Conservation (phyloP, 345 rosid species). For the Arabis hirsuta region DNA sequence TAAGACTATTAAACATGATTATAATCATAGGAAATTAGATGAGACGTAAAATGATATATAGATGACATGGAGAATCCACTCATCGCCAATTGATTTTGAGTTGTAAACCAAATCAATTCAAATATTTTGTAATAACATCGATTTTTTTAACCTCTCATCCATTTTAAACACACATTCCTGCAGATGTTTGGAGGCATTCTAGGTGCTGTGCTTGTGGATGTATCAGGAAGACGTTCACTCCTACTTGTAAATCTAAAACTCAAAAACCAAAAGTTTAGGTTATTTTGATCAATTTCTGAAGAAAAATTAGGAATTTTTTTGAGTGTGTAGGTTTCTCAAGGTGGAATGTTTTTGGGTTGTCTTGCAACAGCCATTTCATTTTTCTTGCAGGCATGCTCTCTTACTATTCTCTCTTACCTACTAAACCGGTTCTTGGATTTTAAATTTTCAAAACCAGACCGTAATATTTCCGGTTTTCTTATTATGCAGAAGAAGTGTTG, state of each 20-base stretch:
- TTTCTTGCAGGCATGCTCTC: slow-evolving; percentile 51
- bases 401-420: not conserved
- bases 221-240: slow-evolving; percentile 76
- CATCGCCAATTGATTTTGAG: too few species aligned
- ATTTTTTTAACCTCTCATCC: too few species aligned
- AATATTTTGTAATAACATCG: too few species aligned
- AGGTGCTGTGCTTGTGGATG: slow-evolving; percentile 70
- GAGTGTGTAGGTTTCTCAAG: slow-evolving; percentile 62
- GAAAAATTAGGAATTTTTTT: not conserved
- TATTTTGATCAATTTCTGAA: not conserved
- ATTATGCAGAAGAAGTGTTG: slow-evolving; percentile 51
- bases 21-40: not conserved
- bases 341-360: slow-evolving; percentile 82
- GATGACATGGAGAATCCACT: too few species aligned
- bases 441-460: not conserved
- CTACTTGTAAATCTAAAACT: slow-evolving; percentile 55
- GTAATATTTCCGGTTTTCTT: not conserved
- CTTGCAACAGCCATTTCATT: slow-evolving; percentile 62
- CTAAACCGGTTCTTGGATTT: not conserved
- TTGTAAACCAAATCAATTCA: too few species aligned
- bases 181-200: slow-evolving; percentile 74
- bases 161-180: not conserved
- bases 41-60: too few species aligned
- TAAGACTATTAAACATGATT: not conserved
- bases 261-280: not conserved